Conservation (phyloP, 306 rosid genomes). For the Cajanus cajan region DNA sequence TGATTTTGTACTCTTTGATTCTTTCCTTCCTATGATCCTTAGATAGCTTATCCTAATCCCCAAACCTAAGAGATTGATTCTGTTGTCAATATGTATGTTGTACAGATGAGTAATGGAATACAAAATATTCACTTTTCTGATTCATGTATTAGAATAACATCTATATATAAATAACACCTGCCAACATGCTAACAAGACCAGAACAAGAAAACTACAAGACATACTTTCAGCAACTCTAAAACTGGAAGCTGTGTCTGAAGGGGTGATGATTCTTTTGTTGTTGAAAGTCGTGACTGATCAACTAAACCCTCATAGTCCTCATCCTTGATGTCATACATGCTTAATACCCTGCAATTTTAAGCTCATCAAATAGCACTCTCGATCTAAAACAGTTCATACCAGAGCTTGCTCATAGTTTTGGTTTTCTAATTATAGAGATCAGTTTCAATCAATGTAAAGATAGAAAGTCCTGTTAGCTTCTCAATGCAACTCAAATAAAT, state of each 20-base stretch:
- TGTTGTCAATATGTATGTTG: not conserved
- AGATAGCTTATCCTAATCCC: not conserved
- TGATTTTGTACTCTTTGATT: not conserved
- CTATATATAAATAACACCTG: not conserved
- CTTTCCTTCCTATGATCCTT: not conserved
- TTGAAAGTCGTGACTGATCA: constrained; percentile 65
- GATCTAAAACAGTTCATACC: not conserved
- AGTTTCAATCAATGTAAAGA: constrained; percentile 1
- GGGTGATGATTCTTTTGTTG: constrained; percentile 60
- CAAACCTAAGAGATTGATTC: not conserved
- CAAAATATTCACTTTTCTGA: not conserved
- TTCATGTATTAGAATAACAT: not conserved
- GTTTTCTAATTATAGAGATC: not conserved
- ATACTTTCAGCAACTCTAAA: constrained; percentile 84
- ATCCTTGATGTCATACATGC: constrained; percentile 72
- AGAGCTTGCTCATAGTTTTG: not conserved
- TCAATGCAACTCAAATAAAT: not conserved
- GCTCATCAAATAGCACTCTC: constrained; percentile 15
- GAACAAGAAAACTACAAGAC: constrained; percentile 25
- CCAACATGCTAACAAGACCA: not conserved
- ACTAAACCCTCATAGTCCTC: constrained; percentile 72
- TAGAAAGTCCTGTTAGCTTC: constrained; percentile 2
- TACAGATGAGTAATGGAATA: not conserved
- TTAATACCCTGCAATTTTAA: constrained; percentile 68
- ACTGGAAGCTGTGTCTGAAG: constrained; percentile 87